Percentiles rank a stretch among this genome's conserved stretches.
Evolutionary conservation across 2,329 filamentous ascomycete species (phyloP).

Genomic region (Endoconidiophora laricicola): DNA sequence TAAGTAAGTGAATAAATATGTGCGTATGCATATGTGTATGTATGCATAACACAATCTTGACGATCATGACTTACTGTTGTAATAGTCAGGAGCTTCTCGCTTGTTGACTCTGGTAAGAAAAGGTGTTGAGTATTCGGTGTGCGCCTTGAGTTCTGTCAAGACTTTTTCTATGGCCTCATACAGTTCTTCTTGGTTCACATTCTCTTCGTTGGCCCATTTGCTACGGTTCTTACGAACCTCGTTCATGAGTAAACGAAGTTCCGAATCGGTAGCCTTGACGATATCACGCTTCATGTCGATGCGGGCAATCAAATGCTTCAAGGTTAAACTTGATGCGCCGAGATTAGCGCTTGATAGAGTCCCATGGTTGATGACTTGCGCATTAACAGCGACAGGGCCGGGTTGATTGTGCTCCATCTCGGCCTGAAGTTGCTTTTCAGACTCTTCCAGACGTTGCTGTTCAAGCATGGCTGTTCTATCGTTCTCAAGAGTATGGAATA

Average conservation of each 20-base stretch:
- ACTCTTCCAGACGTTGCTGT: slow-evolving; percentile 90
- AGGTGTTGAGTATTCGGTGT: slow-evolving; percentile 92
- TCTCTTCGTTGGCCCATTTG: slow-evolving; percentile 97
- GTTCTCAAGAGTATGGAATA: slow-evolving; percentile 91
- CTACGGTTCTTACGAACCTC: slow-evolving; percentile 95
- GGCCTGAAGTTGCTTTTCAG: slow-evolving; percentile 87
- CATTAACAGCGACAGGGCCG: slow-evolving; percentile 38
- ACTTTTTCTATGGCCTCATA: slow-evolving; percentile 97
- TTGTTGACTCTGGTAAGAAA: slow-evolving; percentile 93
- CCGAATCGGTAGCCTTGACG: slow-evolving; percentile 82
- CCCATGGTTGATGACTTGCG: slow-evolving; percentile 27
- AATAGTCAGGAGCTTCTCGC: slow-evolving; percentile 90
- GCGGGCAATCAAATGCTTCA: slow-evolving; percentile 91
- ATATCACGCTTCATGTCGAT: slow-evolving; percentile 86
- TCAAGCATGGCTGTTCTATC: slow-evolving; percentile 94
- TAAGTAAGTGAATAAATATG: no score
- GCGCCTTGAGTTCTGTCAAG: slow-evolving; percentile 87
- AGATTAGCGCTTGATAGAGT: slow-evolving; percentile 87
- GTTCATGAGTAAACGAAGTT: slow-evolving; percentile 82
- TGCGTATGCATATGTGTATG: background rate
- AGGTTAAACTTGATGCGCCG: slow-evolving; percentile 82
- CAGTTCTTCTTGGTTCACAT: slow-evolving; percentile 90
- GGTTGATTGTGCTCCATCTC: slow-evolving; percentile 63
- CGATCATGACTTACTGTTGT: slow-evolving; percentile 49
- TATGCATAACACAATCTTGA: background rate